A percentile compares a stretch with the other conserved stretches of the same genome.
Evolutionary conservation across 129 eudicot genomes (phyloP).

Genomic region (Apium graveolens): DNA sequence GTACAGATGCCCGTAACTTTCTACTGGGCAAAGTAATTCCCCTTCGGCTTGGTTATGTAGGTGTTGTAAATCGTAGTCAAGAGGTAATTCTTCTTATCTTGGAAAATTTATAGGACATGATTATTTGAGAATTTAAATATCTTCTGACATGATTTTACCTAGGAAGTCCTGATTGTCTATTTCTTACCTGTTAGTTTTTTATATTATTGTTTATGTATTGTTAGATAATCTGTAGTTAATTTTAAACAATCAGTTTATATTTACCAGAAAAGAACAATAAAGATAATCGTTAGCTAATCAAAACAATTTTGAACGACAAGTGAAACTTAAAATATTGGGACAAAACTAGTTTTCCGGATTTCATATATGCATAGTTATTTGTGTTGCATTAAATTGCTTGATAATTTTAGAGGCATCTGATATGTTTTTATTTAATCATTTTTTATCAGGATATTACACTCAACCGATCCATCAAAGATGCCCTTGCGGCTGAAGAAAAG

Average conservation of each 20-base stretch:
- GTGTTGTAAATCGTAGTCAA: slow-evolving; percentile 98
- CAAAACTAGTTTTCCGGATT: not conserved
- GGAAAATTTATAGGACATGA: too few relatives aligned
- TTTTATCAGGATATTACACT: slow-evolving; percentile 58
- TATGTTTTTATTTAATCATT: slow-evolving; percentile 1
- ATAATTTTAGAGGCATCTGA: not conserved
- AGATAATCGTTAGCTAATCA: not conserved
- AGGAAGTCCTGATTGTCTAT: not conserved
- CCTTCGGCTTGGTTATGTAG: slow-evolving; percentile 83
- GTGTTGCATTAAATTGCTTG: not conserved
- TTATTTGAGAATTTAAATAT: not conserved
- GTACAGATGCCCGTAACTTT: slow-evolving; percentile 93
- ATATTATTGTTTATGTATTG: not conserved
- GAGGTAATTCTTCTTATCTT: slow-evolving; percentile 46
- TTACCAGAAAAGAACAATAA: not conserved
- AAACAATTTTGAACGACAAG: not conserved
- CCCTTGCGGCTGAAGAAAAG: slow-evolving; percentile 95
- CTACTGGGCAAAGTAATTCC: slow-evolving; percentile 93
- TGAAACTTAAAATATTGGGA: not conserved
- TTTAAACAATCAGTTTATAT: not conserved
- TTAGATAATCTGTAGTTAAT: not conserved
- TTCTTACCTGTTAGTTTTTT: not conserved
- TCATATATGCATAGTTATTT: not conserved
- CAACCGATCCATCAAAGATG: slow-evolving; percentile 82
- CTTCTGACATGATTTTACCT: not conserved